These are phyloP conservation scores for Talaromyces sp. DNA, from an alignment of 2,329 filamentous ascomycete genomes.

Conservation along the genomic window DNA sequence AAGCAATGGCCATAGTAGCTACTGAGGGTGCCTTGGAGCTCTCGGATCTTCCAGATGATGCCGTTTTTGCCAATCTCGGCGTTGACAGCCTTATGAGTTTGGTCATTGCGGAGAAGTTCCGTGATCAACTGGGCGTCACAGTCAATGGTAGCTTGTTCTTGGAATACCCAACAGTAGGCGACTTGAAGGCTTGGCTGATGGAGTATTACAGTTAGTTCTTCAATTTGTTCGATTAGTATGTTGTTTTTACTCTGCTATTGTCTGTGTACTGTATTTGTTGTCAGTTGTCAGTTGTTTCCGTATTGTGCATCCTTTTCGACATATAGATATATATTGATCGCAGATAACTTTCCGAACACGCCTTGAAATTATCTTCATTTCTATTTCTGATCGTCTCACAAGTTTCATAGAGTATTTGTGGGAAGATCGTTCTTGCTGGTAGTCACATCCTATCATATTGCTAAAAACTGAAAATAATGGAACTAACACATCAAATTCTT, in stretches of 20 bases:
- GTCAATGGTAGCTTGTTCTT: slow-evolving; percentile 18
- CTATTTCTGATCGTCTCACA: background rate
- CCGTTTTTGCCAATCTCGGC: slow-evolving; percentile 26
- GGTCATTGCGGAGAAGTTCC: slow-evolving; percentile 31
- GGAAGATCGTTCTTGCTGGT: background rate
- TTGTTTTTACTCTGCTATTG: background rate
- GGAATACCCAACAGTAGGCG: slow-evolving; percentile 4
- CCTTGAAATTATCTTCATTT: background rate
- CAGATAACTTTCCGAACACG: background rate
- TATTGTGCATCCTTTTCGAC: background rate
- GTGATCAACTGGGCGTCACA: slow-evolving; percentile 29
- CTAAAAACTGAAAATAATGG: background rate
- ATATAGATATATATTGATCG: background rate
- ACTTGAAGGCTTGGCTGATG: background rate
- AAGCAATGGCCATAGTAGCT: no score
- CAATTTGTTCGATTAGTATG: background rate
- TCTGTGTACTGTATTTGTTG: background rate
- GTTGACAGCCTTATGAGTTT: slow-evolving; percentile 37
- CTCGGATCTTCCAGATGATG: background rate
- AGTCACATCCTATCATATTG: background rate
- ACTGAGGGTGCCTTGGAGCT: background rate
- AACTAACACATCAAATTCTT: background rate
- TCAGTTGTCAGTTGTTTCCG: background rate
- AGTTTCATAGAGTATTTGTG: no score
- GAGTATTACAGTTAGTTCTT: slow-evolving; percentile 10